A percentile compares a stretch with the other conserved stretches of the same genome.
phyloP scores from a whole-genome alignment of 2,329 filamentous ascomycete species.

The Erysiphe pulchra region DNA sequence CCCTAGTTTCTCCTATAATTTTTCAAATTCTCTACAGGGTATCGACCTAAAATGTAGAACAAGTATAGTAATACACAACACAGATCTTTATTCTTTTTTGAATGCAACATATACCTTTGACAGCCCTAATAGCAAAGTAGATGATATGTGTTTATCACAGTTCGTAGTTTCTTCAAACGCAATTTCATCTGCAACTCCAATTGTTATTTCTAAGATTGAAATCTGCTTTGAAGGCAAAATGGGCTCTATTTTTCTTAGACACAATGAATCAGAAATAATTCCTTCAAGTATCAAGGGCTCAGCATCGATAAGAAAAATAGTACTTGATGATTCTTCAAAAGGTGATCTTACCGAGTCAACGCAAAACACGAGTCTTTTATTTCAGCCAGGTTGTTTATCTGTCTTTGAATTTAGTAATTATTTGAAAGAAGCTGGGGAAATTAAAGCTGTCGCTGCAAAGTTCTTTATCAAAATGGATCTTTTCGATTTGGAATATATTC shows the following conservation, averaged over 20 bases:
- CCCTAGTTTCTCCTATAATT: slow-evolving; percentile 33
- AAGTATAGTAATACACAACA: slow-evolving; percentile 23
- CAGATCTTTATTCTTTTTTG: slow-evolving; percentile 26
- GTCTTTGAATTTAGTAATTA: slow-evolving; percentile 48
- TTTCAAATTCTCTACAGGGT: slow-evolving; percentile 28
- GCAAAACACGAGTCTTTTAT: slow-evolving; percentile 34
- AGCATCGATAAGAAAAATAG: slow-evolving; percentile 4
- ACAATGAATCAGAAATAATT: slow-evolving; percentile 14
- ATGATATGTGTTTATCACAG: slow-evolving; percentile 31
- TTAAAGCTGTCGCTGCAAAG: slow-evolving; percentile 35
- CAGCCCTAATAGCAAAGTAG: slow-evolving; percentile 31
- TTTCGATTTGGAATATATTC: slow-evolving; percentile 41
- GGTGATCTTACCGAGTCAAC: slow-evolving; percentile 17
- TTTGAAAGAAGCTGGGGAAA: slow-evolving; percentile 60
- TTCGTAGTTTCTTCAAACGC: slow-evolving; percentile 30
- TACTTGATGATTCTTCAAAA: slow-evolving; percentile 6
- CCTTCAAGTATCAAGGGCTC: neutral
- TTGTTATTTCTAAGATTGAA: slow-evolving; percentile 24
- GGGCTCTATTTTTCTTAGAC: slow-evolving; percentile 21
- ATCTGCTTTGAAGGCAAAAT: slow-evolving; percentile 32
- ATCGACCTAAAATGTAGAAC: slow-evolving; percentile 21
- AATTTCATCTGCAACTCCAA: slow-evolving; percentile 22
- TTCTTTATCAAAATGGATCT: slow-evolving; percentile 35
- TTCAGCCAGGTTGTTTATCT: slow-evolving; percentile 39
- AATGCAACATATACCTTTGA: slow-evolving; percentile 30